These are phyloP conservation scores for Flaveria trinervia DNA, from an alignment of 129 eudicot species.

Conservation along the genomic window DNA sequence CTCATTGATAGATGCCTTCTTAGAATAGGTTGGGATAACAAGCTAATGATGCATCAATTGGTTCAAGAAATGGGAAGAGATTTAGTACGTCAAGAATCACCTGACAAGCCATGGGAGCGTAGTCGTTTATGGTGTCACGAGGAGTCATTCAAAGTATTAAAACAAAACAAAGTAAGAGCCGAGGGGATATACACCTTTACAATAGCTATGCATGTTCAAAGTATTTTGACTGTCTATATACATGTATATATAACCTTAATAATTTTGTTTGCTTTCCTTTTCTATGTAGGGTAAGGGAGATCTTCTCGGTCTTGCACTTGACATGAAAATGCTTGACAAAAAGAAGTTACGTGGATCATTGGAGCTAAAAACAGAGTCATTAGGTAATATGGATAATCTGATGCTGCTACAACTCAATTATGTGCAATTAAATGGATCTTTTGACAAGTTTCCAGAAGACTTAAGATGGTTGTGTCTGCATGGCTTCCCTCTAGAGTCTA, in stretches of 20 bases:
- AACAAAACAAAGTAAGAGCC: neutral
- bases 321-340: constrained; percentile 12
- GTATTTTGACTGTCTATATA: neutral
- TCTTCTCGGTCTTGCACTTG: neutral
- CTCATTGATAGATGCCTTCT: constrained; percentile 13
- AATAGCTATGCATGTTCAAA: neutral
- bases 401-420: constrained; percentile 5
- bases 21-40: neutral
- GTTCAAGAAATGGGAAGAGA: constrained; percentile 21
- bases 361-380: neutral
- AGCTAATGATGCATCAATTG: constrained; percentile 10
- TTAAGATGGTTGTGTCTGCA: constrained; percentile 7
- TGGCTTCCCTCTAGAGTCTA: neutral
- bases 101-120: neutral
- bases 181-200: neutral
- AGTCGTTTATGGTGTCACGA: constrained; percentile 19
- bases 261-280: neutral
- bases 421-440: constrained; percentile 5
- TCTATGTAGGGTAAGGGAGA: neutral
- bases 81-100: constrained; percentile 18
- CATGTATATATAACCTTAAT: neutral
- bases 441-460: neutral
- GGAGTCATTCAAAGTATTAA: constrained; percentile 10
- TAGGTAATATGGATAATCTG: neutral
- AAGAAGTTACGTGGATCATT: neutral